Evolutionary conservation across 495 filamentous ascomycete genomes (phyloP).

Genomic region (Podospora sp.): DNA sequence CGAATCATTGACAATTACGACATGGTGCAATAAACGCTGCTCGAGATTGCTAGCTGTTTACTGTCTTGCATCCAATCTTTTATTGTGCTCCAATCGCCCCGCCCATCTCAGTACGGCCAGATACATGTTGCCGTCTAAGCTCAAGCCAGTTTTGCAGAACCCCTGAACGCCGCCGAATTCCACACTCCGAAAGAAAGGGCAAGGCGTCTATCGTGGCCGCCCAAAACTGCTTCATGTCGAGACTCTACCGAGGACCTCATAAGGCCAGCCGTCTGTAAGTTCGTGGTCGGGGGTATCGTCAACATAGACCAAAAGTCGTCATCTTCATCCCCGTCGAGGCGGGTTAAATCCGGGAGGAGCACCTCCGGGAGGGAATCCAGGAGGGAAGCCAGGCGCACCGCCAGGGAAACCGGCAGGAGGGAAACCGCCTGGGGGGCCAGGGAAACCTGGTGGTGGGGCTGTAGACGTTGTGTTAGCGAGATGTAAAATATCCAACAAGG

Average conservation of each 20-base stretch:
- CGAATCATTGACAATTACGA: not conserved
- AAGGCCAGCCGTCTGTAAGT: conserved; percentile 12
- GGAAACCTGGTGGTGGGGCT: conserved; percentile 68
- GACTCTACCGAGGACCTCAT: not conserved
- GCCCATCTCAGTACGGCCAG: not conserved
- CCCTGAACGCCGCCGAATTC: conserved; percentile 35
- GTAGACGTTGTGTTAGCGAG: conserved; percentile 11
- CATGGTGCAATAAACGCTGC: not conserved
- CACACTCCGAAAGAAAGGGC: conserved; percentile 27
- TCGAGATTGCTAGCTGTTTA: not conserved
- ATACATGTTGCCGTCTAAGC: conserved; percentile 16
- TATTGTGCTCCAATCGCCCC: not conserved
- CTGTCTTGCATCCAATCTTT: conserved; percentile 12
- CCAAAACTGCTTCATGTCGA: conserved; percentile 14
- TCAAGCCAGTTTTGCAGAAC: conserved; percentile 27
- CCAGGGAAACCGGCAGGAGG: conserved; percentile 54
- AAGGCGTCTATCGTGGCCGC: conserved; percentile 17
- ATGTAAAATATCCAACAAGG: not conserved
- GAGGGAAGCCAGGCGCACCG: conserved; percentile 52
- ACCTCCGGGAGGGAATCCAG: conserved; percentile 53
- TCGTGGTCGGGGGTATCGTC: conserved; percentile 23
- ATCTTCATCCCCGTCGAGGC: conserved; percentile 63
- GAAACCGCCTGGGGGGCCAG: conserved; percentile 40
- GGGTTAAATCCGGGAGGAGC: conserved; percentile 69
- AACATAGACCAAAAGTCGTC: conserved; percentile 25